Evolutionary conservation across 345 rosid genomes (phyloP), one percentile per base, ranked within the genome.

Genomic region (Litchi chinensis): DNA sequence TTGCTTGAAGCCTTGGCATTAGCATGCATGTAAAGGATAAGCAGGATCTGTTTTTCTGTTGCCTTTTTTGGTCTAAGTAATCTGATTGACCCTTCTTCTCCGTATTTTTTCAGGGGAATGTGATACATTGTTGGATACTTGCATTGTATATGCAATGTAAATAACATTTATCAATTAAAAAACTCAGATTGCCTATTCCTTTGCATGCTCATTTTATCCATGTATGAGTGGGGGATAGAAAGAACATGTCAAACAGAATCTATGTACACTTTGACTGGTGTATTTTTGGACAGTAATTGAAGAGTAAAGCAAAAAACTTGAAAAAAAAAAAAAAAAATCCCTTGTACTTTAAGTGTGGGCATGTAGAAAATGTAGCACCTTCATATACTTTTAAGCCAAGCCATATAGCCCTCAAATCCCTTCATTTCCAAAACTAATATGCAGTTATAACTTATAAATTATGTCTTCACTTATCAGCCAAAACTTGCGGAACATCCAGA

Each of bases 361-460:
- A 74, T 87, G 87, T 83, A 81, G 87, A 83, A 88, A 88, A 88
- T 85, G 87, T 79, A 79, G 86, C 82, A 82, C 79, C 86, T 92
- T 90, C 89, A 87, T 92, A 77, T 87, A 85, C 98, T 96, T 96
- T 86, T 90, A 96, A 96, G 98, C 92, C 86, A 96, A 96, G 98
- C 90, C 91, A 88, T 75, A 84, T 59, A 79, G 77, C 54, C 79
- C 79, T 76, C 80, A 88, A 78, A 84, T 71, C 85, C 77, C 84
- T 88, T 87, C 74, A 80, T 78, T 89, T 83, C 78, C 86, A 66
- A 60, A 84, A 79, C 84, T 87, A 93, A 89, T 84, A 82, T 70
- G 59, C 83, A 72, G 76, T 84, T 90, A 90, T 93, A 86, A 83
- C 87, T 87, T 83, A 50, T 82, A 84, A 77, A 54, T 82, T 71